Evolutionary conservation across 768 basidiomycete species (phyloP).

Genomic region (Pleurotus tuber-regium): DNA sequence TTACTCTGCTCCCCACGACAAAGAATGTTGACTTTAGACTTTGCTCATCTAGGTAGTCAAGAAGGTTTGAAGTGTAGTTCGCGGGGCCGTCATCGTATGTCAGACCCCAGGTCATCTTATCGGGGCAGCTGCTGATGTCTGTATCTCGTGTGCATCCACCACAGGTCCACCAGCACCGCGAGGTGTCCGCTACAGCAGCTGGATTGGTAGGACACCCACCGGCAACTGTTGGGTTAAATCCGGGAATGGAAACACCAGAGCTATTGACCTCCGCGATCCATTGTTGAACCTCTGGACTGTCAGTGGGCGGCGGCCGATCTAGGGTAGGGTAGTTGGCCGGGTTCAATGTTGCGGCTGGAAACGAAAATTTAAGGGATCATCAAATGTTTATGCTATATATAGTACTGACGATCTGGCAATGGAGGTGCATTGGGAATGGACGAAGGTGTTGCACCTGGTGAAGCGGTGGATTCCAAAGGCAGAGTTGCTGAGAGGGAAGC

Average conservation of each 20-base stretch:
- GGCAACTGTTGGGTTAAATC: constrained; percentile 39
- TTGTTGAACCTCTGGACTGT: constrained; percentile 60
- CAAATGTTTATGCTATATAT: constrained; percentile 4
- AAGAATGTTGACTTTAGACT: constrained; percentile 85
- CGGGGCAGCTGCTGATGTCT: constrained; percentile 77
- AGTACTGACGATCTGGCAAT: constrained; percentile 49
- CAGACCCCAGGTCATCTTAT: constrained; percentile 52
- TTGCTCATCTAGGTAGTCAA: constrained; percentile 62
- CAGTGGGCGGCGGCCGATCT: constrained; percentile 58
- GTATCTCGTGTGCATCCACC: constrained; percentile 63
- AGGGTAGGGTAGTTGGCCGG: constrained; percentile 64
- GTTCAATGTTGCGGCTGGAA: constrained; percentile 37
- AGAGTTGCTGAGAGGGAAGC: constrained; percentile 41
- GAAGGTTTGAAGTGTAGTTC: constrained; percentile 69
- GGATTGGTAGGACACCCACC: constrained; percentile 63
- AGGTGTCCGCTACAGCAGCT: constrained; percentile 47
- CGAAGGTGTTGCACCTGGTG: constrained; percentile 50
- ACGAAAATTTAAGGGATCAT: constrained; percentile 1
- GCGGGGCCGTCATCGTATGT: constrained; percentile 82
- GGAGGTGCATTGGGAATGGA: constrained; percentile 54
- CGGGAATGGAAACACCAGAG: constrained; percentile 59
- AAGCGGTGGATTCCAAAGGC: constrained; percentile 42
- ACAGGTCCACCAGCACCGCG: constrained; percentile 81
- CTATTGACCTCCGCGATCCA: constrained; percentile 66
- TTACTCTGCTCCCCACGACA: constrained; percentile 76